Conservation (phyloP, 257 asterid species). For the Nicotiana noctiflora region DNA sequence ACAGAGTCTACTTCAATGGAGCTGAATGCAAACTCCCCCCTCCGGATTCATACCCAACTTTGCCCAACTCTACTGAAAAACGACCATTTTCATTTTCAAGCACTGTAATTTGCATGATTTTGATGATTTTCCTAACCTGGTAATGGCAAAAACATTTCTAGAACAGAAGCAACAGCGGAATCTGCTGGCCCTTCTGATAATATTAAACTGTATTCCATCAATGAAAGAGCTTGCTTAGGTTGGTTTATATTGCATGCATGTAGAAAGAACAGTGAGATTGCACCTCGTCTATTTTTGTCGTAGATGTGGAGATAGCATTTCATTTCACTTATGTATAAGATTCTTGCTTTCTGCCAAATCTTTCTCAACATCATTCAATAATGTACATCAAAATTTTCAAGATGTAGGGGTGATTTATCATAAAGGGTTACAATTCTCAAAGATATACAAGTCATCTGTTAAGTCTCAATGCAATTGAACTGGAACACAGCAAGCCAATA, state of each 20-base stretch:
- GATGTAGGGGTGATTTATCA: not conserved
- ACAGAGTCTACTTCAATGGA: slow-evolving; percentile 60
- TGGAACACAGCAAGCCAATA: not conserved
- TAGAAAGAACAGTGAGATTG: not conserved
- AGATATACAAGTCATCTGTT: not conserved
- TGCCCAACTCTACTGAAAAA: slow-evolving; percentile 40
- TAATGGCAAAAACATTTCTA: not conserved
- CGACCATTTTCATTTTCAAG: slow-evolving; percentile 14
- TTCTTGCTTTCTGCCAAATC: not conserved
- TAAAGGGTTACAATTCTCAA: not conserved
- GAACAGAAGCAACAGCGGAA: not conserved
- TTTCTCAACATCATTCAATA: not conserved
- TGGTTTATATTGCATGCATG: not conserved
- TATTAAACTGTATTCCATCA: not conserved
- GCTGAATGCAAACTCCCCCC: slow-evolving; percentile 69
- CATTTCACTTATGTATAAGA: not conserved
- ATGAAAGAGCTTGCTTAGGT: not conserved
- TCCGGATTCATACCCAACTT: slow-evolving; percentile 49
- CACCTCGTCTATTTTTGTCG: not conserved
- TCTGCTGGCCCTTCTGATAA: not conserved
- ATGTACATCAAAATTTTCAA: not conserved
- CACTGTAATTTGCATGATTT: slow-evolving; percentile 9
- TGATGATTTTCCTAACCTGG: slow-evolving; percentile 1
- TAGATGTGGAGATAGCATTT: not conserved
- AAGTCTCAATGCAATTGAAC: not conserved